These are phyloP conservation scores for Exophiala viscosa DNA, from an alignment of 2,329 filamentous ascomycete species.

Conservation along the genomic window DNA sequence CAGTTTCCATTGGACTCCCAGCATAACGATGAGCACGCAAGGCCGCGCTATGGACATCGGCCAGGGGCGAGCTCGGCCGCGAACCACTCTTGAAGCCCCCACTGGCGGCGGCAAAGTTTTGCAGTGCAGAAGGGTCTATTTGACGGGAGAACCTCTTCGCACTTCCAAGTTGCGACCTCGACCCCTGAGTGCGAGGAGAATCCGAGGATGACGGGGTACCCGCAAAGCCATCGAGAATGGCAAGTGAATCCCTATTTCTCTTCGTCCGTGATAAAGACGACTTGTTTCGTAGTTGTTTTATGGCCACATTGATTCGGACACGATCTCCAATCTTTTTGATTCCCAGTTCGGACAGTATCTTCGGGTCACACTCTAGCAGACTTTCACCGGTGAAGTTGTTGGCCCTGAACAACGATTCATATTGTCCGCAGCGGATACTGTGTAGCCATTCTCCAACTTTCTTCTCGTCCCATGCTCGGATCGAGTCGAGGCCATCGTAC, in stretches of 20 bases:
- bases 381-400: constrained; percentile 99
- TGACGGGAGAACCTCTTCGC: constrained; percentile 61
- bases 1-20: constrained; percentile 54
- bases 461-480: constrained; percentile 61
- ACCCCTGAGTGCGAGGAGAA: constrained; percentile 61
- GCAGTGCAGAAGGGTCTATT: constrained; percentile 35
- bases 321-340: constrained; percentile 97
- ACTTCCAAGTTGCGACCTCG: constrained; percentile 46
- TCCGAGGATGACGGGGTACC: constrained; percentile 59
- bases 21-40: constrained; percentile 59
- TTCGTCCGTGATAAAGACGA: constrained; percentile 74
- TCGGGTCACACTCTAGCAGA: constrained; percentile 93
- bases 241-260: constrained; percentile 84
- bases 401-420: constrained; percentile 81
- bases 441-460: constrained; percentile 86
- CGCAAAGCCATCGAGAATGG: constrained; percentile 65
- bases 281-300: constrained; percentile 76
- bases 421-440: constrained; percentile 89
- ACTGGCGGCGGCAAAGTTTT: constrained; percentile 40
- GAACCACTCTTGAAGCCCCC: constrained; percentile 56
- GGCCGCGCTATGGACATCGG: constrained; percentile 53
- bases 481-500: constrained; percentile 68
- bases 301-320: constrained; percentile 81
- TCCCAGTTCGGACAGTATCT: constrained; percentile 93
- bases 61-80: constrained; percentile 67